A percentile compares a stretch with the other conserved stretches of the same genome.
phyloP scores from a whole-genome alignment of 148 eudicot species.

The Pouteria glomerata region DNA sequence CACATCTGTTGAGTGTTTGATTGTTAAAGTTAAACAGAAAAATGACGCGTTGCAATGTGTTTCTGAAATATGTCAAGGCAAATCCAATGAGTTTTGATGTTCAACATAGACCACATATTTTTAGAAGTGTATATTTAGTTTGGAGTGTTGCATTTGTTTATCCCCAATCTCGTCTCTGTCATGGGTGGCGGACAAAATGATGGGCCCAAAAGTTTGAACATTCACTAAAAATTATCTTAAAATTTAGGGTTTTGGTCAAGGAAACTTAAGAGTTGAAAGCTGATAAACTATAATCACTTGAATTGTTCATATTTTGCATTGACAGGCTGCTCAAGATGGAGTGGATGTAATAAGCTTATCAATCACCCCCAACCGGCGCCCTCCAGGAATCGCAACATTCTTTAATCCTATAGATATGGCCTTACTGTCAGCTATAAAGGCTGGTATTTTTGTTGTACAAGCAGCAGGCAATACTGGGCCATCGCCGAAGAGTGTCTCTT shows the following conservation, averaged over 20 bases:
- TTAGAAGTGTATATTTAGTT: neutral
- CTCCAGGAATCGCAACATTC: slow-evolving; percentile 95
- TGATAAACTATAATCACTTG: neutral
- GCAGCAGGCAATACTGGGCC: slow-evolving; percentile 99
- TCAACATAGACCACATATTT: neutral
- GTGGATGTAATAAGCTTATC: slow-evolving; percentile 96
- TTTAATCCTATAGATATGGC: slow-evolving; percentile 99
- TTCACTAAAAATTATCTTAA: neutral
- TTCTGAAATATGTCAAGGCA: neutral
- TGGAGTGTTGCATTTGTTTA: neutral
- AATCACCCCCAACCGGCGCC: slow-evolving; percentile 97
- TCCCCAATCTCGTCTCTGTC: neutral
- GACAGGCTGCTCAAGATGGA: slow-evolving; percentile 98
- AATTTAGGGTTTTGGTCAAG: neutral
- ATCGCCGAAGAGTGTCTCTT: slow-evolving; percentile 81
- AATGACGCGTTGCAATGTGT: neutral
- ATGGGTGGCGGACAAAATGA: neutral
- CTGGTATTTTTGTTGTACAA: slow-evolving; percentile 92
- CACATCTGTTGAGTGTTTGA: neutral
- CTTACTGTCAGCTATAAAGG: slow-evolving; percentile 72
- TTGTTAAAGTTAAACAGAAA: neutral
- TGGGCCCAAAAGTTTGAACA: neutral
- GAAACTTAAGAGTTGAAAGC: neutral
- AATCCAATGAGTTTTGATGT: neutral
- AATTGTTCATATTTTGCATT: slow-evolving; percentile 10